A percentile compares a stretch with the other conserved stretches of the same genome.
phyloP scores from a whole-genome alignment of 1,284 basidiomycete genomes.

The Chondrostereum purpureum region DNA sequence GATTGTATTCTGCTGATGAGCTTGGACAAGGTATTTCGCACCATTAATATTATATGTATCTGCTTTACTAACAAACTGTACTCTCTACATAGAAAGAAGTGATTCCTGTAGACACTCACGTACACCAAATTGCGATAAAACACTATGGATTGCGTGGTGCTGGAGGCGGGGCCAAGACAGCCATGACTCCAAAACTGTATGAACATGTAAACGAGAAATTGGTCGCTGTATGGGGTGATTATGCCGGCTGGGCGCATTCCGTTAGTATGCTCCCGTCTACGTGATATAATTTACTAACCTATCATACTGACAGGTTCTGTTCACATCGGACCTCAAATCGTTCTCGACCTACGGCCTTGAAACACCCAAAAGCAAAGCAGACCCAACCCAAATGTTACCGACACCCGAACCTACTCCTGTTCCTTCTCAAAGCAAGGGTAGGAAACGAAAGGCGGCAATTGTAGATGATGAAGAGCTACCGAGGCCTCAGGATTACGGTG shows the following conservation, averaged over 20 bases:
- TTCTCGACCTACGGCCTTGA: constrained; percentile 40
- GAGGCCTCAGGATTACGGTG: too few species aligned
- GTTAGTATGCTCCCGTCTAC: constrained; percentile 34
- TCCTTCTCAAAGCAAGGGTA: constrained; percentile 7
- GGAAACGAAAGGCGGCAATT: too few species aligned
- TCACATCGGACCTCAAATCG: constrained; percentile 47
- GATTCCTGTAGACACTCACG: constrained; percentile 90
- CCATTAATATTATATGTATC: too few species aligned
- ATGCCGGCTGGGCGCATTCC: constrained; percentile 91
- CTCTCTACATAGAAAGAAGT: constrained; percentile 54
- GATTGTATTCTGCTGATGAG: constrained; percentile 96
- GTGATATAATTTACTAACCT: constrained; percentile 14
- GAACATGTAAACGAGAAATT: constrained; percentile 69
- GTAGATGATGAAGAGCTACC: too few species aligned
- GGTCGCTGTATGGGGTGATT: constrained; percentile 67
- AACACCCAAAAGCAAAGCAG: constrained; percentile 12
- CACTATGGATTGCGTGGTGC: constrained; percentile 67
- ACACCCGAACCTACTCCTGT: constrained; percentile 12
- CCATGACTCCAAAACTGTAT: constrained; percentile 76
- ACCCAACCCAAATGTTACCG: not conserved
- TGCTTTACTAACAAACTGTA: constrained; percentile 4
- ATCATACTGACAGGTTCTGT: constrained; percentile 28
- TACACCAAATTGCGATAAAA: constrained; percentile 80
- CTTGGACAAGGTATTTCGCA: constrained; percentile 74
- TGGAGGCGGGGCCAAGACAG: constrained; percentile 47